Evolutionary conservation across 148 eudicot species (phyloP).

Genomic region (Rheum nobile): DNA sequence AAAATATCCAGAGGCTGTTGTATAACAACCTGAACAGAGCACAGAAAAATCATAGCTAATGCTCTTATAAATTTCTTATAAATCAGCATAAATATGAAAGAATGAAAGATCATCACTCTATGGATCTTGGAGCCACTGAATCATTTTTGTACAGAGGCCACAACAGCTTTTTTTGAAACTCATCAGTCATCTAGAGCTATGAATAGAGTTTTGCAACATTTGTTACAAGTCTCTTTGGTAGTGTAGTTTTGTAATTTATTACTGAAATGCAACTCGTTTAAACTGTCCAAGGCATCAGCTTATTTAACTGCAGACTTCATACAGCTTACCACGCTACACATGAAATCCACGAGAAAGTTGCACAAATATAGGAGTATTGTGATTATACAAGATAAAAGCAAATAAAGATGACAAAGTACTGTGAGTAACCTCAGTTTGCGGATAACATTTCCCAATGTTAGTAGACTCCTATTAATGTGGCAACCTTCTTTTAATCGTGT

Average conservation of each 20-base stretch:
- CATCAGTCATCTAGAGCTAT: neutral
- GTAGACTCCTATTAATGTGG: constrained; percentile 86
- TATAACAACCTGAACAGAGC: neutral
- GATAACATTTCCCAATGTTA: constrained; percentile 84
- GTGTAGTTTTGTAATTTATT: neutral
- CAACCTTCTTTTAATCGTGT: constrained; percentile 89
- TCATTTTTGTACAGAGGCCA: neutral
- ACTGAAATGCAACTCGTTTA: neutral
- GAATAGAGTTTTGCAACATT: neutral
- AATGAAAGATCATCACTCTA: neutral
- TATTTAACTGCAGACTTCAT: neutral
- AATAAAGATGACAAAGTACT: constrained; percentile 3
- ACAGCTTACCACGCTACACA: neutral
- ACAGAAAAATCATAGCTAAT: neutral
- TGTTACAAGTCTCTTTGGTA: neutral
- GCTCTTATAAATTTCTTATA: neutral
- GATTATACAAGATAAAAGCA: neutral
- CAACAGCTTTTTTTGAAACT: neutral
- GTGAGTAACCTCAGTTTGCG: constrained; percentile 75
- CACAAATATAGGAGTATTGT: neutral
- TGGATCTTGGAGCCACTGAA: neutral
- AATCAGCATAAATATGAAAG: neutral
- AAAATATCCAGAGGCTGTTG: neutral
- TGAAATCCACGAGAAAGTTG: neutral
- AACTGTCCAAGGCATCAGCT: neutral